Base-by-base conservation (phyloP, 305 asterid species). In the Salvia sclarea region DNA sequence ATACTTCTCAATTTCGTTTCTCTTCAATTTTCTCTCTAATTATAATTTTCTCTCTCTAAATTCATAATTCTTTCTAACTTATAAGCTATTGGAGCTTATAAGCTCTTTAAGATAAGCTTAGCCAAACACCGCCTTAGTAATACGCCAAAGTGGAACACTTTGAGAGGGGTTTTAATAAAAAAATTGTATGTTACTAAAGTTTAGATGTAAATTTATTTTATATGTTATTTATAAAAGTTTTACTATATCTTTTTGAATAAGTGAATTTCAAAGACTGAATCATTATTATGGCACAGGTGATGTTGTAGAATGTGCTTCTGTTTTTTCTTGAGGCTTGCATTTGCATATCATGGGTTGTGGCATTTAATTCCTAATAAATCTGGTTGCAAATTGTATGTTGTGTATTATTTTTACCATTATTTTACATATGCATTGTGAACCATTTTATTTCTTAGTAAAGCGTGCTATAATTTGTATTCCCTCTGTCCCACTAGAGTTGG, bases 381-480 rank as follows among this genome's bases (percentile, higher is more conserved):
- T 21, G n/a, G 47, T 69, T 48, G 17, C 44, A 28, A 44, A 11
- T 59, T 14, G 3, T 65, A 43, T 43, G 50, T 64, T 22, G 16
- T 60, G 3, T 11, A 67, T 22, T 48, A 44, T 35, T 17, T 33
- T 47, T n/a, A 58, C 33, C 48, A 49, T 58, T 52, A 10, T 68
- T 61, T 14, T 60, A 37, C 61, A 37, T 65, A 68, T 58, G 22
- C 20, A 11, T 9, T 13, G 38, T 37, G 59, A 38, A 54, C 69
- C 65, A 48, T 69, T 70, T 61, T 40, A 5, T 12, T 66, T 69
- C 43, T 54, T 71, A 20, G 49, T 62, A 6, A 64, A 40, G 30
- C 22, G 25, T 10, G 47, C 66, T 48, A 20, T 43, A 25, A 44
- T 8, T 63, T 14, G 3, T 65, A 43, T n/a, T n/a, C n/a, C n/a